A percentile compares a stretch with the other conserved stretches of the same genome.
Evolutionary conservation across 768 basidiomycete species (phyloP).

Genomic region (Pleurotus cornucopiae): DNA sequence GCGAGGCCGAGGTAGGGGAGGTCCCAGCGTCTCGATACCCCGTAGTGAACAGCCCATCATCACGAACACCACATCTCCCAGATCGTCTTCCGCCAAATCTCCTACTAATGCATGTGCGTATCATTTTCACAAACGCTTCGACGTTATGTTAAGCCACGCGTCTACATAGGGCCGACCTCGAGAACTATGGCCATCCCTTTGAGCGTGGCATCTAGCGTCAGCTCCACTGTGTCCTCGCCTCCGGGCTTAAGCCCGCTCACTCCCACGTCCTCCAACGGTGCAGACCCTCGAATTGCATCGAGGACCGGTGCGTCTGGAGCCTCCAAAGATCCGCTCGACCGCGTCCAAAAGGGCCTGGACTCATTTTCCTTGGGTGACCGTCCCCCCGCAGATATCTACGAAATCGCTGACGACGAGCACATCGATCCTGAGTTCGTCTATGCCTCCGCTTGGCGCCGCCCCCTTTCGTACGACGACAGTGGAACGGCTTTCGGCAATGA

Average conservation of each 20-base stretch:
- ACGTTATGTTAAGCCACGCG: neutral
- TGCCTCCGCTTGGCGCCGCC: constrained; percentile 8
- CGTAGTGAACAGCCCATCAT: constrained; percentile 4
- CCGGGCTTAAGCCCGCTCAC: neutral
- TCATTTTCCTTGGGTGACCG: neutral
- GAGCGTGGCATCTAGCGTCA: too few species aligned
- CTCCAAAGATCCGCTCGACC: neutral
- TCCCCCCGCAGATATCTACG: neutral
- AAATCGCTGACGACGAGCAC: neutral
- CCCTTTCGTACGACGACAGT: neutral
- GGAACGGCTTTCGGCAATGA: neutral
- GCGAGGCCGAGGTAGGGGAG: neutral
- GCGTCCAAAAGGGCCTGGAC: neutral
- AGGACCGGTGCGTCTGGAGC: neutral
- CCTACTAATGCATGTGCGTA: constrained; percentile 7
- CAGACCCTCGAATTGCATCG: neutral
- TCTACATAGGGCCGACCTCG: too few species aligned
- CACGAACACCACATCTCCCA: neutral
- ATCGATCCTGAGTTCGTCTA: constrained; percentile 4
- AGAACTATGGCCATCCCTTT: too few species aligned
- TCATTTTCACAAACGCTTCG: neutral
- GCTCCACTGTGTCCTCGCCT: neutral
- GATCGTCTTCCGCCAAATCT: neutral
- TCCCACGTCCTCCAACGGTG: neutral
- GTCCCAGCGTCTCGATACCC: neutral